phyloP scores from a whole-genome alignment of 1,284 basidiomycete species.

The Cryptococcus deneoformans region DNA sequence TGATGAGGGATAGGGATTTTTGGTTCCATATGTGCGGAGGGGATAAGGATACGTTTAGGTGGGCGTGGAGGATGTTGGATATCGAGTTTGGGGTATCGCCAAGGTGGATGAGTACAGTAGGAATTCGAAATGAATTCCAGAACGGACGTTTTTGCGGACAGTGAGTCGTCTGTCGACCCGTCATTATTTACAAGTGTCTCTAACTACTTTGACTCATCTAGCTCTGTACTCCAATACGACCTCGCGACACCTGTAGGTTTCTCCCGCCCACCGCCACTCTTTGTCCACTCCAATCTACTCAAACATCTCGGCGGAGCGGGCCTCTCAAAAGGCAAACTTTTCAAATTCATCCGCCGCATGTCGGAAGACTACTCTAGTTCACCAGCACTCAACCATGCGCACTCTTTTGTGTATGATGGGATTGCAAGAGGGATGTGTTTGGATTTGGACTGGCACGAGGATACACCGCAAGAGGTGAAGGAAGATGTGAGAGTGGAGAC shows the following conservation, averaged over 20 bases:
- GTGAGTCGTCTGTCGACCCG: background rate
- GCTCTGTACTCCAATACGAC: slow-evolving; percentile 47
- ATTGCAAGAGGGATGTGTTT: slow-evolving; percentile 45
- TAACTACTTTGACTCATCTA: background rate
- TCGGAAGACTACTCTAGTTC: slow-evolving; percentile 26
- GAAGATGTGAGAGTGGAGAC: slow-evolving; percentile 22
- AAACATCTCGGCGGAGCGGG: slow-evolving; percentile 46
- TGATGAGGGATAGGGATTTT: slow-evolving; percentile 45
- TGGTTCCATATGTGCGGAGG: slow-evolving; percentile 49
- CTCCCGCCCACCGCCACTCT: slow-evolving; percentile 30
- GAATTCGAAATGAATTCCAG: slow-evolving; percentile 28
- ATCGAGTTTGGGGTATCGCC: slow-evolving; percentile 46
- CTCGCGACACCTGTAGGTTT: slow-evolving; percentile 26
- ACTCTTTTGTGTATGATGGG: slow-evolving; percentile 40
- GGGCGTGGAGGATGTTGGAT: slow-evolving; percentile 51
- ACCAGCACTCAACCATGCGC: slow-evolving; percentile 38
- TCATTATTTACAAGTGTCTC: background rate
- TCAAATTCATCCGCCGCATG: slow-evolving; percentile 45
- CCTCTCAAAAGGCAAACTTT: slow-evolving; percentile 28
- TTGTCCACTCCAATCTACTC: slow-evolving; percentile 50
- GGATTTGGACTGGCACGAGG: slow-evolving; percentile 36
- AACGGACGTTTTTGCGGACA: slow-evolving; percentile 30
- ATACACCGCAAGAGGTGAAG: slow-evolving; percentile 19
- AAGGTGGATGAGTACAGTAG: slow-evolving; percentile 50
- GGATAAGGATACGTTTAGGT: slow-evolving; percentile 52